Conservation (phyloP, 2,329 filamentous ascomycete species). For the Ceratocystiopsis minuta region DNA sequence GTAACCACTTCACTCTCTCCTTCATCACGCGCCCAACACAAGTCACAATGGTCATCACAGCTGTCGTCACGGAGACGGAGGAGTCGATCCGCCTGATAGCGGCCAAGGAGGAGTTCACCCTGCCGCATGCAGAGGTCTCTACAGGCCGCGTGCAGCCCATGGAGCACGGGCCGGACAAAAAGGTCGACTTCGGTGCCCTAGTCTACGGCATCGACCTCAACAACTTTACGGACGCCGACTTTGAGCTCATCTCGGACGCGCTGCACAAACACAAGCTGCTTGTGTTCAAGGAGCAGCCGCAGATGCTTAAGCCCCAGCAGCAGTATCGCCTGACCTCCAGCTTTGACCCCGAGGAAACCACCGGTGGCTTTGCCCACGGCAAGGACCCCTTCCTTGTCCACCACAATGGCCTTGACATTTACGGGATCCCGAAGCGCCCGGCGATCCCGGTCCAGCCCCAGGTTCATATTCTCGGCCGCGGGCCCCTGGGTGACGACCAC, state of each 20-base stretch:
- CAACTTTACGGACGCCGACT: constrained; percentile 17
- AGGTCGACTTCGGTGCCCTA: constrained; percentile 18
- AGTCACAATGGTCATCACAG: constrained; percentile 11
- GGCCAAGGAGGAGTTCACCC: constrained; percentile 8
- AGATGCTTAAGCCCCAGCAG: constrained; percentile 17
- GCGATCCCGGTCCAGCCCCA: constrained; percentile 19
- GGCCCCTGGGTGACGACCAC: constrained; percentile 16
- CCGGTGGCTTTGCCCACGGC: constrained; percentile 20
- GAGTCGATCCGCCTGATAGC: constrained; percentile 8
- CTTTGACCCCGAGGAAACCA: constrained; percentile 18
- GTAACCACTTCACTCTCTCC: too few relatives aligned
- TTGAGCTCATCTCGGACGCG: constrained; percentile 16
- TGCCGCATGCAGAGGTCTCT: constrained; percentile 13
- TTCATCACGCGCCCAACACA: too few relatives aligned
- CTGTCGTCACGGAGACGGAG: constrained; percentile 11
- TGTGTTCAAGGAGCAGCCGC: constrained; percentile 20
- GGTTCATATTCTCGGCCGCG: constrained; percentile 20
- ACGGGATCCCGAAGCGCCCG: constrained; percentile 16
- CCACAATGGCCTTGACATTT: constrained; percentile 18
- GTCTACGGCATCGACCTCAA: constrained; percentile 20
- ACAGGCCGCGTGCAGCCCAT: constrained; percentile 12
- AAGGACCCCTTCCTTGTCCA: constrained; percentile 17
- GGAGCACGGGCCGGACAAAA: constrained; percentile 12
- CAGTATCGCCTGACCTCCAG: constrained; percentile 18
- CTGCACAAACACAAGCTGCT: constrained; percentile 18